Evolutionary conservation across 75 land plant species (phyloP).

Genomic region (Pinus taeda): DNA sequence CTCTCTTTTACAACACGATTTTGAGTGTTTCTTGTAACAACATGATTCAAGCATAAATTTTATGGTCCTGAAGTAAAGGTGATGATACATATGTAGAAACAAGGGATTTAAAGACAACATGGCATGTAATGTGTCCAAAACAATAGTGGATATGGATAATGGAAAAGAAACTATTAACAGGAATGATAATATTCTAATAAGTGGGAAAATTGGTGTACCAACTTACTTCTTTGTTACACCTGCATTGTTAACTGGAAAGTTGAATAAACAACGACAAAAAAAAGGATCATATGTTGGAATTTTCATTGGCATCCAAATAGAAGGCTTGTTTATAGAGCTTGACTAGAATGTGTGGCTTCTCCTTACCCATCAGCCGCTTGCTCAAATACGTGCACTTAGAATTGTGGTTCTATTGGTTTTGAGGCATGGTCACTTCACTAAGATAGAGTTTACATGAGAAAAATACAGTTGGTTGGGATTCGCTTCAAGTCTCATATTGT

Average conservation of each 20-base stretch:
- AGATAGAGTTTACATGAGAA: constrained; percentile 41
- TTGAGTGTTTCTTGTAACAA: no score
- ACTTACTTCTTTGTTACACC: background rate
- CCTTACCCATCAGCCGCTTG: constrained; percentile 37
- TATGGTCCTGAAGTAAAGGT: background rate
- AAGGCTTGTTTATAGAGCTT: constrained; percentile 66
- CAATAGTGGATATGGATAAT: background rate
- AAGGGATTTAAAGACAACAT: background rate
- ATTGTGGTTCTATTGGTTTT: constrained; percentile 52
- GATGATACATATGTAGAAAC: background rate
- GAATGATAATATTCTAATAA: background rate
- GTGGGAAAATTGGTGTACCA: background rate
- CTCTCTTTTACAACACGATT: no score
- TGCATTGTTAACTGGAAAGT: background rate
- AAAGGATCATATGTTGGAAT: constrained; percentile 47
- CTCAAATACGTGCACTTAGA: constrained; percentile 54
- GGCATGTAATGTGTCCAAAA: background rate
- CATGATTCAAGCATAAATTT: no score
- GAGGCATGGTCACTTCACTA: constrained; percentile 59
- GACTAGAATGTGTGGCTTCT: constrained; percentile 73
- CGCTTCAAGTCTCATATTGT: constrained; percentile 52
- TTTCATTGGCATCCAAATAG: constrained; percentile 59
- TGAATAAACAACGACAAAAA: constrained; percentile 16
- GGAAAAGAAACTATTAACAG: background rate
- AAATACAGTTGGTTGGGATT: constrained; percentile 52